Evolutionary conservation across 164 flowering plant species (phyloP).

Genomic region (Vitis vinifera): ASM3070453v1 NC_081815.1:7659501-7660000

Average conservation of each 20-base stretch:
- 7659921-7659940: slow-evolving; percentile 11
- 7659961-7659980: slow-evolving; percentile 20
- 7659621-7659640: neutral
- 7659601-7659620: neutral
- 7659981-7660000: slow-evolving; percentile 3
- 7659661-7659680: neutral
- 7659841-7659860: neutral
- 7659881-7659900: no score
- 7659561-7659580: no score
- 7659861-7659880: neutral
- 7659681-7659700: slow-evolving; percentile 6
- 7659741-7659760: slow-evolving; percentile 9
- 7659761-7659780: neutral
- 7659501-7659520: no score
- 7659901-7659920: neutral
- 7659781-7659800: neutral
- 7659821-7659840: neutral
- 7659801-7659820: neutral
- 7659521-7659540: no score
- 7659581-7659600: no score
- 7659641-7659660: slow-evolving; percentile 2
- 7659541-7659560: no score
- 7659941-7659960: slow-evolving; percentile 9
- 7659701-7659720: slow-evolving; percentile 5
- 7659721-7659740: slow-evolving; percentile 10